Evolutionary conservation across 2,329 filamentous ascomycete genomes (phyloP), one percentile per base, ranked within the genome.

Genomic region (Fusarium lyarnte): DNA sequence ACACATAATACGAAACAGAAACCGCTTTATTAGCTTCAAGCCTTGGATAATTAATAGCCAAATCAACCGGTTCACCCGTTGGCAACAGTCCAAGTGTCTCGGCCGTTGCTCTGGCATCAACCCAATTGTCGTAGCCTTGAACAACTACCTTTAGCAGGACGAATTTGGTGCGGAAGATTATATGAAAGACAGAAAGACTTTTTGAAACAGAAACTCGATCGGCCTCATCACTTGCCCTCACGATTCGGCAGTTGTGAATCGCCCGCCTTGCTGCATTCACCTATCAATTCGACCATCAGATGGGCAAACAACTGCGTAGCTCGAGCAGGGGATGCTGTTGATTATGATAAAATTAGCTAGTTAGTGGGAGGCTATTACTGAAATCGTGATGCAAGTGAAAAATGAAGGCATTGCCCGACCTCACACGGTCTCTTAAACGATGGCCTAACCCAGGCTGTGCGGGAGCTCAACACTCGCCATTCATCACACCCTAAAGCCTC

Each of bases 121-220:
- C 8, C 19, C 19, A 5, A 38, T 17, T n/a, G 13, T 6, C 2
- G 5, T 12, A 16, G 7, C 17, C 2, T 21, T 9, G 23, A 16
- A 12, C 9, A 36, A 52, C 33, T 12, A 31, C 3, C 17, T 27
- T 2, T 5, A 23, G 19, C 12, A 5, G 2, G 36, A n/a, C 1
- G 17, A 45, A 13, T 1, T 14, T 1, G 7, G 1, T 2, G 14
- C 4, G 1, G 17, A 12, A n/a, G 6, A 46, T 13, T 3, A 8
- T 2, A 29, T 1, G 5, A 16, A 33, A n/a, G 7, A 23, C 2
- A 8, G 0, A 1, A 2, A 27, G 7, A 1, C 1, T 5, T 12
- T 8, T 0, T 1, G 1, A 25, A 14, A 14, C 6, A 25, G 25
- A 2, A 21, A 3, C 3, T 6, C 1, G 5, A 9, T 13, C 2